Conservation (phyloP, 345 rosid species). For the Microthlaspi erraticum region DNA sequence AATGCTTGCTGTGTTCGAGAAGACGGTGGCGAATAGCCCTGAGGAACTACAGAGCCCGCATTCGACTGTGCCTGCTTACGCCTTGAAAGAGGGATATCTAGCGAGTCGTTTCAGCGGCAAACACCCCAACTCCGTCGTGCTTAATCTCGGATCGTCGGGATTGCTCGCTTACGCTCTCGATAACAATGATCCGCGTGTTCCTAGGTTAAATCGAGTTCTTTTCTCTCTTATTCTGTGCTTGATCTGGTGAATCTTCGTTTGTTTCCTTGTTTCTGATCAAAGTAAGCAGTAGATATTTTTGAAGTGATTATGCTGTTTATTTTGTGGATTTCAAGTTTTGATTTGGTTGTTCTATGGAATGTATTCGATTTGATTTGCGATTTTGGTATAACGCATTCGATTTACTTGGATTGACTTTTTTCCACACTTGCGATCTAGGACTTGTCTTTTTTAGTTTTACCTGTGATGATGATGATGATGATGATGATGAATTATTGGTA, state of each 20-base stretch:
- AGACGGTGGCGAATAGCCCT: constrained; percentile 88
- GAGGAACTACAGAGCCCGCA: constrained; percentile 76
- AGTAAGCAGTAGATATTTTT: background rate
- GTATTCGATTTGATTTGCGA: background rate
- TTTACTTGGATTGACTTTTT: constrained; percentile 33
- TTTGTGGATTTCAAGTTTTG: background rate
- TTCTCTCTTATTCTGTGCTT: background rate
- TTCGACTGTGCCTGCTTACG: constrained; percentile 48
- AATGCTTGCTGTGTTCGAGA: constrained; percentile 92
- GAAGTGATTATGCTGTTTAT: background rate
- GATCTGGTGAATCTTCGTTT: constrained; percentile 25
- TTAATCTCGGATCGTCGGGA: constrained; percentile 83
- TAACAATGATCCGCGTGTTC: constrained; percentile 76
- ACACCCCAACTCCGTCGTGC: constrained; percentile 62
- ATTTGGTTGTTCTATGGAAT: background rate
- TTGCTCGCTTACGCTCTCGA: constrained; percentile 69
- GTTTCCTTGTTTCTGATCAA: background rate
- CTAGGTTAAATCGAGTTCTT: constrained; percentile 53
- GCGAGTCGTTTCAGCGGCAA: constrained; percentile 59
- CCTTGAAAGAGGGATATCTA: constrained; percentile 72
- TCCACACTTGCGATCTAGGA: constrained; percentile 5
- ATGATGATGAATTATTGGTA: background rate
- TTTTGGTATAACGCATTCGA: background rate
- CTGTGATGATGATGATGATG: constrained; percentile 31
- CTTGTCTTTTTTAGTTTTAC: background rate